Base-by-base conservation (phyloP, 768 basidiomycete genomes). In the Pilatotrama ljubarskyi region DNA sequence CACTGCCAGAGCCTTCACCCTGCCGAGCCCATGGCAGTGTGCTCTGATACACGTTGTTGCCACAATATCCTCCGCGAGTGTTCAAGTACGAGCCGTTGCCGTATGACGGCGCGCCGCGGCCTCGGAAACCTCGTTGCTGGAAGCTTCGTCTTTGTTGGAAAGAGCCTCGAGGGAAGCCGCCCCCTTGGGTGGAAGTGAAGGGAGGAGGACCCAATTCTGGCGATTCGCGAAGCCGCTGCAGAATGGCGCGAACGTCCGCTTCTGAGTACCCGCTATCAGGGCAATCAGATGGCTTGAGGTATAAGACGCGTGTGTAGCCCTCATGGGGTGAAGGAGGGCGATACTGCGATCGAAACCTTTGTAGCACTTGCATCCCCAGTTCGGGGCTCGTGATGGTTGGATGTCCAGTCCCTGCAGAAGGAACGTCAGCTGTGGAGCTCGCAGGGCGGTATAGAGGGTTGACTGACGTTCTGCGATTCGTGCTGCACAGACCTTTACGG, bases 311-410 rank as follows among this genome's bases (percentile, higher is more conserved):
- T 62, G 91, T 78, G 70, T 86, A 84, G 18, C 85, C 89, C 77
- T 93, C 91, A 36, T 76, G 66, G 37, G 78, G 66, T 20, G 70
- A 69, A 26, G 91, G 91, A 25, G 76, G 69, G 68, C 77, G 75
- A 68, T 85, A 88, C 64, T 86, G 83, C 49, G 78, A 76, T 47
- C 80, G 80, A 72, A 93, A 91, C 52, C 83, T 82, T 61, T 82
- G 77, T 55, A 93, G 77, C n/a, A 91, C 75, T 36, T 76, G 73
- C 66, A 87, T 67, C 18, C 84, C 89, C 43, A 82, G 78, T 68
- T 82, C 80, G 52, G 80, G 77, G 63, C 72, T 78, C 63, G 76
- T 84, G 72, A 93, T 92, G 54, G 91, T 93, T 51, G 91, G 92
- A 74, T 91, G 91, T 49, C 74, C 77, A 36, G 78, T 80, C 66